A percentile compares a stretch with the other conserved stretches of the same genome.
Conservation (phyloP, 169 alveolate genomes). For the Eimeria falciformis region DNA sequence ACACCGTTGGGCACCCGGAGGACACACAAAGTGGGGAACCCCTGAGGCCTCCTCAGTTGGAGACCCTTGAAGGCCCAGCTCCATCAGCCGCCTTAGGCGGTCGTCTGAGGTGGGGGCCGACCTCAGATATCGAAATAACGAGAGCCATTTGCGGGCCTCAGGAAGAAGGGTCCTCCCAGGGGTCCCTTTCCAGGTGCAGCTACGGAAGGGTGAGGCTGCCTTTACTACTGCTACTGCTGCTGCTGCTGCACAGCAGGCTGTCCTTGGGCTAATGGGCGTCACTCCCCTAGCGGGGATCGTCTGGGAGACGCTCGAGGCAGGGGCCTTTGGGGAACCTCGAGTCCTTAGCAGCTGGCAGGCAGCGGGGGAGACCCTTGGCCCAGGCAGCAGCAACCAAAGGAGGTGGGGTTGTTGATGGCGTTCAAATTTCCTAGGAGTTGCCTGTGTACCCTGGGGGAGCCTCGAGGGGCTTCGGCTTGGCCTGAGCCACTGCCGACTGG, state of each 20-base stretch:
- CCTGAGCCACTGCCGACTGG: neutral
- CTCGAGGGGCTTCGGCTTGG: neutral
- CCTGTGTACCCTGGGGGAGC: neutral
- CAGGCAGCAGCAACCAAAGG: neutral
- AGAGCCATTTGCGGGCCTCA: constrained; percentile 62
- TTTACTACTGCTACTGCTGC: constrained; percentile 24
- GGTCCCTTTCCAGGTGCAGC: neutral
- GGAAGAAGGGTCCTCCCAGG: neutral
- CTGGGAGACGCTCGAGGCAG: neutral
- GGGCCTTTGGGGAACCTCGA: too few species aligned
- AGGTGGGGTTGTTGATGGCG: neutral
- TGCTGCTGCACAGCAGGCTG: neutral
- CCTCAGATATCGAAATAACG: neutral
- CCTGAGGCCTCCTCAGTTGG: neutral
- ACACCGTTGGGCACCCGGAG: neutral
- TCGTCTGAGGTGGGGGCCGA: constrained; percentile 31
- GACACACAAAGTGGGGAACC: neutral
- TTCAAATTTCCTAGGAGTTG: neutral
- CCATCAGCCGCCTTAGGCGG: constrained; percentile 26
- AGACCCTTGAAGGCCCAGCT: neutral
- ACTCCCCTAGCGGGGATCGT: neutral
- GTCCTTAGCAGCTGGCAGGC: too few species aligned
- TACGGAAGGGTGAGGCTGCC: neutral
- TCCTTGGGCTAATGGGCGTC: neutral
- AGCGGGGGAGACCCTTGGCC: too few species aligned